Evolutionary conservation across 2,329 filamentous ascomycete genomes (phyloP), one percentile per base, ranked within the genome.

Genomic region (Epichloe brachyelytri): DNA sequence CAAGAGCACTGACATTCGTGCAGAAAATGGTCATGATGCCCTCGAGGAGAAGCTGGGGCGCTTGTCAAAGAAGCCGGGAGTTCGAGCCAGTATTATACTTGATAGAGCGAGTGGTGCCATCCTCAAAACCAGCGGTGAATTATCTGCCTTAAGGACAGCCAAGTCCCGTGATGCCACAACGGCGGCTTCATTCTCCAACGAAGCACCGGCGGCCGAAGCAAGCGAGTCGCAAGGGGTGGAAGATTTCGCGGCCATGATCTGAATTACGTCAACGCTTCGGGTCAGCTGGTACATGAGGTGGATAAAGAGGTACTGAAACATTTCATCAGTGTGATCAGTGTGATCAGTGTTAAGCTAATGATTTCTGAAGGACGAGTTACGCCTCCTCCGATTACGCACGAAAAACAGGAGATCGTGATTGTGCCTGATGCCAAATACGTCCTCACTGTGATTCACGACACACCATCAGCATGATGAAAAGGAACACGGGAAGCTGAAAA

Each of bases 351-450:
- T 15, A 22, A 7, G 47, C 63, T 66, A 48, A 66, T 51, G n/a
- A 43, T 19, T 44, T 1, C 15, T 36, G 48, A 56, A 85, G 76
- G 87, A 93, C 60, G 86, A 90, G 63, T 68, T 90, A 55, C 88
- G 83, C 68, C 71, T 93, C 46, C 67, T 93, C 48, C 76, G 86
- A 55, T 64, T 94, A 56, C 78, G 88, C 57, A 91, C 86, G n/a
- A 88, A 83, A 89, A 86, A 66, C 85, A 89, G 59, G 88, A 94
- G 66, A 70, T 93, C 55, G 84, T 93, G 53, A 87, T 93, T 61
- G 84, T 91, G 19, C 86, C 86, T 65, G 87, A 91, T 65, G 62
- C 78, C 40, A 89, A 87, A 62, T 94, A 86, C 66, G 72, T 93
- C 45, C 75, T 91, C 38, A 80, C 90, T 50, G 83, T 89, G 38